phyloP scores from a whole-genome alignment of 116 monocot species.

The Cymodocea nodosa region DNA sequence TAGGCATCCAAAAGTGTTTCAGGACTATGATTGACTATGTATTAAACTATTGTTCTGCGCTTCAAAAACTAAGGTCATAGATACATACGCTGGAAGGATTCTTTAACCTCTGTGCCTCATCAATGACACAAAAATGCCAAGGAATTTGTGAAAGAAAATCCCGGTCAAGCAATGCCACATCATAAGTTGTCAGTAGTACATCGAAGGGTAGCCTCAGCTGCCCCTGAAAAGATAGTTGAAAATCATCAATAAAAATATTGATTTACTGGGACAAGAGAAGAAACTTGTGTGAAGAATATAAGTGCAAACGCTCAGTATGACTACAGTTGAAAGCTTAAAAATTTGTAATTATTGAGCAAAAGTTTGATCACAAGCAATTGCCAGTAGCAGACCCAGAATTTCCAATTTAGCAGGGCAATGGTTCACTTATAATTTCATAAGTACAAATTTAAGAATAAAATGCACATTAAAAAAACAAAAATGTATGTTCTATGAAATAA shows the following conservation, averaged over 20 bases:
- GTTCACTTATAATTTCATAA: too few relatives aligned
- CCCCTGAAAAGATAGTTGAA: slow-evolving; percentile 15
- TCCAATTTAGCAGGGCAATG: too few relatives aligned
- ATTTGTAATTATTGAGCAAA: background rate
- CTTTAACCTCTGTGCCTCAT: slow-evolving; percentile 95
- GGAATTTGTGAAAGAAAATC: slow-evolving; percentile 94
- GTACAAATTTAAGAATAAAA: too few relatives aligned
- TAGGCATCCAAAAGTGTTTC: too few relatives aligned
- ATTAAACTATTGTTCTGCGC: too few relatives aligned
- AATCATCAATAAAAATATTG: background rate
- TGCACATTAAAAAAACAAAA: too few relatives aligned
- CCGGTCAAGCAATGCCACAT: slow-evolving; percentile 71
- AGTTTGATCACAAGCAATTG: background rate
- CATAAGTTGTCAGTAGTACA: slow-evolving; percentile 88
- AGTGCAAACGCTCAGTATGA: background rate
- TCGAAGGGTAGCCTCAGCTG: slow-evolving; percentile 52
- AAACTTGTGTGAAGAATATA: background rate
- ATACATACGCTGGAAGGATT: slow-evolving; percentile 81
- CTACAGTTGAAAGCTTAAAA: background rate
- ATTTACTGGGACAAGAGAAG: background rate
- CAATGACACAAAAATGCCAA: slow-evolving; percentile 80
- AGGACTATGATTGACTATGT: too few relatives aligned
- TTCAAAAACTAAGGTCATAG: background rate
- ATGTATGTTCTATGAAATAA: too few relatives aligned
- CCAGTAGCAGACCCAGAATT: too few relatives aligned